Percentiles rank a stretch among this genome's conserved stretches.
Evolutionary conservation across 768 basidiomycete genomes (phyloP).

Genomic region (Harrya chromipes): DNA sequence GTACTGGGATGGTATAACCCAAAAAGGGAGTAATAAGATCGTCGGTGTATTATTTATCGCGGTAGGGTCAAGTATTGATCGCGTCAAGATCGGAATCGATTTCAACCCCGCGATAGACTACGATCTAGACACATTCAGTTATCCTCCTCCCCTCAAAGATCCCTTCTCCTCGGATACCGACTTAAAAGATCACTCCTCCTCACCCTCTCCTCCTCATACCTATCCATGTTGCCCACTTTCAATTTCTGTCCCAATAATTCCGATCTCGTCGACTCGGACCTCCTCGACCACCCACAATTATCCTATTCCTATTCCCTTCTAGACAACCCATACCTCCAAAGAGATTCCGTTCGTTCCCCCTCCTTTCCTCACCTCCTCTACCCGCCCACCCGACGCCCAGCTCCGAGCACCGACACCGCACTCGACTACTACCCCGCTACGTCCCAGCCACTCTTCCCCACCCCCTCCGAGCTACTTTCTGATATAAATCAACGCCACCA

Average conservation of each 20-base stretch:
- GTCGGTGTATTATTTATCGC: too few species aligned
- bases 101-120: constrained; percentile 22
- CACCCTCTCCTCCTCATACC: background rate
- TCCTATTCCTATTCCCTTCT: constrained; percentile 16
- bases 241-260: background rate
- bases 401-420: background rate
- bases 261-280: constrained; percentile 11
- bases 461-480: constrained; percentile 60
- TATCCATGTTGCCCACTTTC: constrained; percentile 10
- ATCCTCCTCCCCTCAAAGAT: background rate
- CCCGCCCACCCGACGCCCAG: constrained; percentile 1
- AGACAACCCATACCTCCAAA: constrained; percentile 7
- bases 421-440: constrained; percentile 23
- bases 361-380: constrained; percentile 15
- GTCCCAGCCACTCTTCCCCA: constrained; percentile 50
- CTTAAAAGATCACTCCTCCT: constrained; percentile 2
- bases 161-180: constrained; percentile 26
- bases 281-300: background rate
- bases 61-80: too few species aligned
- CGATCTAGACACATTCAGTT: background rate
- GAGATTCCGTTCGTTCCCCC: background rate
- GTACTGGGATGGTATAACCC: background rate
- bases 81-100: constrained; percentile 23
- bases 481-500: constrained; percentile 32
- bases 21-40: constrained; percentile 20